A percentile compares a stretch with the other conserved stretches of the same genome.
Conservation (phyloP, 2,329 filamentous ascomycete species). For the Verticillium isaacii region DNA sequence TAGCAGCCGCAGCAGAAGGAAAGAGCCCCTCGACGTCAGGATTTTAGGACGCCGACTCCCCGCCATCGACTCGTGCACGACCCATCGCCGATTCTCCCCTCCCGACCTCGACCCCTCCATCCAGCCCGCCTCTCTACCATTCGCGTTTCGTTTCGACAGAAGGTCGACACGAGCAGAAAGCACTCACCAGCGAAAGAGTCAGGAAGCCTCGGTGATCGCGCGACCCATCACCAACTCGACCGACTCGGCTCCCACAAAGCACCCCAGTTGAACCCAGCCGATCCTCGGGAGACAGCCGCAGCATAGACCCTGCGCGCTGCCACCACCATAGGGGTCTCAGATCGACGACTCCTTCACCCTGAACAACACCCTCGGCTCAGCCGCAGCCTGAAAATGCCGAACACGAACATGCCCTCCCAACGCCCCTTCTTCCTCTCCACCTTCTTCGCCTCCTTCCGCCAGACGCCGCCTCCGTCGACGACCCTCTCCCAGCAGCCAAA, state of each 20-base stretch:
- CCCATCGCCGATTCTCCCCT: not conserved
- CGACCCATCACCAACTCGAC: not conserved
- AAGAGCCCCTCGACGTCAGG: conserved; percentile 3
- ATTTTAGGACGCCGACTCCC: not conserved
- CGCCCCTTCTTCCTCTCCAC: conserved; percentile 52
- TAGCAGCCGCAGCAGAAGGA: not conserved
- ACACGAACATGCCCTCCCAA: conserved; percentile 42
- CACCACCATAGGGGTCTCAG: not conserved
- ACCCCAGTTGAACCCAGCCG: not conserved
- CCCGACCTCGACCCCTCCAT: not conserved
- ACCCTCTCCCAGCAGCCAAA: conserved; percentile 11
- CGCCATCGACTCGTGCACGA: not conserved
- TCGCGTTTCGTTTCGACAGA: not conserved
- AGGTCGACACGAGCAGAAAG: not conserved
- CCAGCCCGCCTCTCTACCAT: no score
- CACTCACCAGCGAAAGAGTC: not conserved
- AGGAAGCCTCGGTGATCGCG: not conserved
- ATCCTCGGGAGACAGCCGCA: not conserved
- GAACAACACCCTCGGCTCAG: not conserved
- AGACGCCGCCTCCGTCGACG: conserved; percentile 28
- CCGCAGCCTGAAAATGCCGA: not conserved
- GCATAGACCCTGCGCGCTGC: not conserved
- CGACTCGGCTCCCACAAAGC: not conserved
- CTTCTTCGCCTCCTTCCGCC: conserved; percentile 52
- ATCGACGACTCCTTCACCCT: not conserved